These are phyloP conservation scores for Globisporangium nagaii DNA, from an alignment of 352 stramenopile genomes.

Conservation along the genomic window DNA sequence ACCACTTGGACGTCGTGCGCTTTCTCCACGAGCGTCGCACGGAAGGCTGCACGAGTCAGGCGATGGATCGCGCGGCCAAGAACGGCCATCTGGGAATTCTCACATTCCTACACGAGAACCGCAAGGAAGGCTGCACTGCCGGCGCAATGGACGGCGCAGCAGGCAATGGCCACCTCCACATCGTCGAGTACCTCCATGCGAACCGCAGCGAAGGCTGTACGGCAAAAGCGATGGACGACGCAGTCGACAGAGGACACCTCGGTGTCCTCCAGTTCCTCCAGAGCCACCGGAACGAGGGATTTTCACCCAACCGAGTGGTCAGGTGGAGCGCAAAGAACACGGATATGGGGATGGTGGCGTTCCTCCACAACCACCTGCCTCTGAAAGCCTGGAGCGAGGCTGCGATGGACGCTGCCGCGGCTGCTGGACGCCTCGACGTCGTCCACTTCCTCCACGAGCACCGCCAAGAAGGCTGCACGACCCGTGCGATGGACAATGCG, in stretches of 20 bases:
- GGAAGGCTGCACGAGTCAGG: slow-evolving; percentile 8
- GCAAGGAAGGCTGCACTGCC: slow-evolving; percentile 5
- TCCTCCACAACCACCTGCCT: slow-evolving; percentile 16
- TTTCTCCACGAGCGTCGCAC: slow-evolving; percentile 10
- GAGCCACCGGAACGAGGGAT: slow-evolving; percentile 14
- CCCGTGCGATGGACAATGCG: slow-evolving; percentile 9
- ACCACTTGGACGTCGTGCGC: slow-evolving; percentile 5
- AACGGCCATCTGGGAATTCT: slow-evolving; percentile 6
- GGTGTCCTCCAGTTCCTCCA: slow-evolving; percentile 17
- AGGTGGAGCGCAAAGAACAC: slow-evolving; percentile 5
- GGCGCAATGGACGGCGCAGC: slow-evolving; percentile 6
- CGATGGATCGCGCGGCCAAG: slow-evolving; percentile 10
- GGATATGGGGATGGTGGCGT: slow-evolving; percentile 15
- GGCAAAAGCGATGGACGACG: slow-evolving; percentile 8
- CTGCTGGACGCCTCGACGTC: slow-evolving; percentile 8
- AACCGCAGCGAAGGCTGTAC: slow-evolving; percentile 8
- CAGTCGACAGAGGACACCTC: slow-evolving; percentile 14
- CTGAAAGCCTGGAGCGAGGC: slow-evolving; percentile 7
- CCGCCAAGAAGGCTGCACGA: slow-evolving; percentile 8
- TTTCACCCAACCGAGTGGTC: slow-evolving; percentile 7
- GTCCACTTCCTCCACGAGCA: slow-evolving; percentile 11
- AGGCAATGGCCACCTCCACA: neutral
- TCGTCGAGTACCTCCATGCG: slow-evolving; percentile 7
- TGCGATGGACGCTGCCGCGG: slow-evolving; percentile 15
- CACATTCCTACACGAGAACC: slow-evolving; percentile 2